Base-by-base conservation (phyloP, 495 filamentous ascomycete species). In the Schizothecium vesticola region DNA sequence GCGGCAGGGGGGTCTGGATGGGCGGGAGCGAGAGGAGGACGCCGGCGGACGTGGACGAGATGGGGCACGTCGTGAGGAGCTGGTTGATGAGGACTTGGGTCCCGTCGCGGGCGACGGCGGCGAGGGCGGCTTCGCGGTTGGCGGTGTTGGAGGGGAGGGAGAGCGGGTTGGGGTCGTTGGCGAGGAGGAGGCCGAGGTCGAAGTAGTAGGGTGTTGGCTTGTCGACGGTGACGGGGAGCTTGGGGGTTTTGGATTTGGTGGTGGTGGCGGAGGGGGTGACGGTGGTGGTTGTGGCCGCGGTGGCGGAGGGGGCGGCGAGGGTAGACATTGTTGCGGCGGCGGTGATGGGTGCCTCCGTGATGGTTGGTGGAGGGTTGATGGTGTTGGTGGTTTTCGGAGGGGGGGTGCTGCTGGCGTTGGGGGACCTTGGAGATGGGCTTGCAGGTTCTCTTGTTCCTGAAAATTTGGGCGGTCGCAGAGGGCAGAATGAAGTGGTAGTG, bases 121-220 rank as follows among this genome's bases (percentile, higher is more conserved):
- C 82, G 59, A 98, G 88, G 65, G 79, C 78, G 11, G 75, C 69
- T 72, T 92, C 88, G 63, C 83, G 76, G 8, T 74, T 76, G 29
- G 80, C 70, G 19, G 69, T 74, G 71, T 85, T 81, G 69, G 86
- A 73, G 24, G 85, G 81, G 69, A 87, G 64, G 21, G 67, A 51
- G 57, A 97, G 82, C 0, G 94, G 92, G 82, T 94, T 95, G 0
- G 91, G 86, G 82, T 97, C 93, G 73, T 86, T 86, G 77, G 85
- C 88, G 73, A 93, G 84, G 67, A 97, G 88, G 75, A 94, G 87
- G 70, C 92, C 93, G 13, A 97, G 88, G 80, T 97, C 93, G 84
- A 96, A 97, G 75, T 89, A 92, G 83, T 94, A 94, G 56, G 92
- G 94, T 1, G 88, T 96, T 0, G 92, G 91, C 77, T 94, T 93